Evolutionary conservation across 179 eudicot species (phyloP), one percentile per base, ranked within the genome.

Genomic region (Amaranthus tricolor): DNA sequence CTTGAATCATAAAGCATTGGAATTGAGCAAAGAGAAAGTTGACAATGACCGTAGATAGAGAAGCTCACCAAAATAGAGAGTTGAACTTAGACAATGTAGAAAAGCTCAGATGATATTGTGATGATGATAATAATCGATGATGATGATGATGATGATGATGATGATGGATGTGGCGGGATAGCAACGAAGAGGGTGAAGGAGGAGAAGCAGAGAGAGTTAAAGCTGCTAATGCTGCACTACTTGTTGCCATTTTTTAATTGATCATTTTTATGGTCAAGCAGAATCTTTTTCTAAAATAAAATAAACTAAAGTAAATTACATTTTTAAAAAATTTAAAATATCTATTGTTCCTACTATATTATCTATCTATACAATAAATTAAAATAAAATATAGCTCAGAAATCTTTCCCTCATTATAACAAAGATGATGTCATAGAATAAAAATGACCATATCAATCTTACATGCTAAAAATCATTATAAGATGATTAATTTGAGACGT

Each of bases 161-260:
- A 9, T n/a, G 78, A 44, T 62, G 47, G 9, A 31, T 20, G 16
- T 49, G 15, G 24, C 14, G 65, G 40, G 74, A 61, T 61, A 20
- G 48, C 3, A 62, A 47, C 24, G 82, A 56, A 74, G 78, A 40
- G 66, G 76, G 20, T 24, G 71, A n/a, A 70, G 58, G 31, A 62
- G 76, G 21, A 50, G 78, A 66, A 74, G 72, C 15, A 13, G 72
- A 21, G 52, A 57, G 15, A 20, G 72, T 16, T 48, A 6, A 14
- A 17, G 45, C n/a, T 53, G 49, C 14, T 45, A 62, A 17, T 74
- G 63, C 49, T 51, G 52, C 76, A 31, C 9, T 14, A 14, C 5
- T 43, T 60, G 6, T 24, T 75, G 78, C 72, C 76, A 74, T 74
- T 74, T 69, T 54, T 31, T 48, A 62, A 65, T 60, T 62, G 51